These are phyloP conservation scores for Omphalotus guepiniiformis DNA, from an alignment of 768 basidiomycete species.

Conservation along the genomic window DNA sequence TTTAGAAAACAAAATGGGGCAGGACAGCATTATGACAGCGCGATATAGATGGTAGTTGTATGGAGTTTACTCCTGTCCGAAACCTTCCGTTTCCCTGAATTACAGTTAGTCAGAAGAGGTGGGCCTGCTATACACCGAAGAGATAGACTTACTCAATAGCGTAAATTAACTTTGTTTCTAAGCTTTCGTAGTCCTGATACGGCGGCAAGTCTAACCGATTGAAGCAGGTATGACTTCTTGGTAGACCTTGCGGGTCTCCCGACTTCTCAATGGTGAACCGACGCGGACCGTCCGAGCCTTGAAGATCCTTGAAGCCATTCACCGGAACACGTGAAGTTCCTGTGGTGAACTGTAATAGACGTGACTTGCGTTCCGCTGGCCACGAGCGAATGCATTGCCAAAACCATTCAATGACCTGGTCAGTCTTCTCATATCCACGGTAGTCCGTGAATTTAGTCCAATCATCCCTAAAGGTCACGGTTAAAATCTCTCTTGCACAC, in stretches of 20 bases:
- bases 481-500: not conserved
- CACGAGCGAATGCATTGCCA: constrained; percentile 90
- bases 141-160: constrained; percentile 67
- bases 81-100: constrained; percentile 72
- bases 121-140: constrained; percentile 5
- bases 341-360: constrained; percentile 85
- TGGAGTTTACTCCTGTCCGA: constrained; percentile 52
- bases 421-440: constrained; percentile 80
- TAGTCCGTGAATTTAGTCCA: constrained; percentile 96
- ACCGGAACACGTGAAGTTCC: constrained; percentile 83
- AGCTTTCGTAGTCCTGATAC: constrained; percentile 81
- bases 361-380: constrained; percentile 86
- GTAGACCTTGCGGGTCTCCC: constrained; percentile 83
- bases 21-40: not conserved
- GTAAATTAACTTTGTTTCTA: constrained; percentile 81
- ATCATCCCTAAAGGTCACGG: constrained; percentile 52
- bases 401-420: constrained; percentile 92
- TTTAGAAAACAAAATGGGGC: not conserved
- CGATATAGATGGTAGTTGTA: constrained; percentile 5
- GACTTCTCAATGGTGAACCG: constrained; percentile 95
- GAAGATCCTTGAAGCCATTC: constrained; percentile 92
- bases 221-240: constrained; percentile 93
- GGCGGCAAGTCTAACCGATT: constrained; percentile 86
- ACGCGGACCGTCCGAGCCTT: constrained; percentile 89
- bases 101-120: constrained; percentile 7